Conservation (phyloP, 257 asterid species). For the Striga asiatica region DNA sequence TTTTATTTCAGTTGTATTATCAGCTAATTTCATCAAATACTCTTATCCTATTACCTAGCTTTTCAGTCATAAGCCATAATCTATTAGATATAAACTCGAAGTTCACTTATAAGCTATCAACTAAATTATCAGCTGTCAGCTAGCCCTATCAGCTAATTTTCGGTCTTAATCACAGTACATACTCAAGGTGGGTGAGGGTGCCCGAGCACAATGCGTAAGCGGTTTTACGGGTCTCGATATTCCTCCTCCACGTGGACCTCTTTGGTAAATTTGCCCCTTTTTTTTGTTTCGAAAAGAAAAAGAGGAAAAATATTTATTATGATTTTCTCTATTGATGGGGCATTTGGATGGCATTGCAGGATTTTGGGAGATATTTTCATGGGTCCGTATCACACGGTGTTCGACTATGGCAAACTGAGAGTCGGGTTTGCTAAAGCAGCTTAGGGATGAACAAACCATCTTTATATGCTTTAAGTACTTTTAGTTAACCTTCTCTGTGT, state of each 20-base stretch:
- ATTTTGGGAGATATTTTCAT: slow-evolving; percentile 79
- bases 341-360: too few species aligned
- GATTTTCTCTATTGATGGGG: too few species aligned
- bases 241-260: slow-evolving; percentile 95
- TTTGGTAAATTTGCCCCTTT: slow-evolving; percentile 36
- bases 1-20: too few species aligned
- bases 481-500: background rate
- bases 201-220: slow-evolving; percentile 65
- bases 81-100: too few species aligned
- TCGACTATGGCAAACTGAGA: slow-evolving; percentile 58
- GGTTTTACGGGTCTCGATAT: slow-evolving; percentile 72
- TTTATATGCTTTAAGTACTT: background rate
- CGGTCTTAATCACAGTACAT: slow-evolving; percentile 48
- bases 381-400: slow-evolving; percentile 87
- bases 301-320: too few species aligned
- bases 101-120: background rate
- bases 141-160: background rate
- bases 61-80: too few species aligned
- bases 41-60: too few species aligned
- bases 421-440: slow-evolving; percentile 92
- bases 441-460: slow-evolving; percentile 11
- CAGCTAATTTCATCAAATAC: too few species aligned
- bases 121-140: background rate
- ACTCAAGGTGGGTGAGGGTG: slow-evolving; percentile 75
- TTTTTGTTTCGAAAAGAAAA: background rate